Evolutionary conservation across 495 filamentous ascomycete species (phyloP).

Genomic region (Parathielavia hyrcaniae): DNA sequence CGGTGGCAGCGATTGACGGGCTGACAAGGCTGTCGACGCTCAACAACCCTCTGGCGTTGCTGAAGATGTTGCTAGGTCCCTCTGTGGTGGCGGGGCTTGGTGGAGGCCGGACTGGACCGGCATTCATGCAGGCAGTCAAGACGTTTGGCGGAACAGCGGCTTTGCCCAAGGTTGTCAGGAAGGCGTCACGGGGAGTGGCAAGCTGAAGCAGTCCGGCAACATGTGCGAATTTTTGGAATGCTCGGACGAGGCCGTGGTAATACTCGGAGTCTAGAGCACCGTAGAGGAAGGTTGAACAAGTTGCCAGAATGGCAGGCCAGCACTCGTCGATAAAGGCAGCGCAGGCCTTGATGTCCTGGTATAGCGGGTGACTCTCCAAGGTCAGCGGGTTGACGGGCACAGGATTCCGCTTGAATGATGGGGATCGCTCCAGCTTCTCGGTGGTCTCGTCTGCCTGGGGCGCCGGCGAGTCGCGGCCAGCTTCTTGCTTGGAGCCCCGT

Average conservation of each 20-base stretch:
- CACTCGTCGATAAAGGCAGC: slow-evolving; percentile 81
- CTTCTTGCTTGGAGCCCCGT: slow-evolving; percentile 40
- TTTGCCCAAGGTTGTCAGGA: slow-evolving; percentile 88
- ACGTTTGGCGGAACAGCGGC: slow-evolving; percentile 78
- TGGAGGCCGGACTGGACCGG: slow-evolving; percentile 33
- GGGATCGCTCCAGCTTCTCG: slow-evolving; percentile 43
- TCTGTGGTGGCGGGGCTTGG: slow-evolving; percentile 45
- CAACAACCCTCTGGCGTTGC: slow-evolving; percentile 57
- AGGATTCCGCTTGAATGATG: slow-evolving; percentile 51
- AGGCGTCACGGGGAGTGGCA: slow-evolving; percentile 82
- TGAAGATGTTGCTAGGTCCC: slow-evolving; percentile 46
- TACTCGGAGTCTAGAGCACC: slow-evolving; percentile 90
- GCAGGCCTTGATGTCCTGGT: slow-evolving; percentile 63
- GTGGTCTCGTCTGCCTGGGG: slow-evolving; percentile 32
- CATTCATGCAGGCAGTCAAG: slow-evolving; percentile 54
- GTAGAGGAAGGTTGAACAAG: slow-evolving; percentile 90
- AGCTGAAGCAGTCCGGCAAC: slow-evolving; percentile 84
- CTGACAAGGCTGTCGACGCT: slow-evolving; percentile 58
- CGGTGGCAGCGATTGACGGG: slow-evolving; percentile 38
- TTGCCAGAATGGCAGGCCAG: slow-evolving; percentile 91
- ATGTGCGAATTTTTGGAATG: slow-evolving; percentile 93
- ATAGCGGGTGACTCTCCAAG: slow-evolving; percentile 63
- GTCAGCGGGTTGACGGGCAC: slow-evolving; percentile 75
- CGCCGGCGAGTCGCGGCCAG: slow-evolving; percentile 41
- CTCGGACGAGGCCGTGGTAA: slow-evolving; percentile 85